Base-by-base conservation (phyloP, 2,329 filamentous ascomycete species). In the Botrytis tulipae region DNA sequence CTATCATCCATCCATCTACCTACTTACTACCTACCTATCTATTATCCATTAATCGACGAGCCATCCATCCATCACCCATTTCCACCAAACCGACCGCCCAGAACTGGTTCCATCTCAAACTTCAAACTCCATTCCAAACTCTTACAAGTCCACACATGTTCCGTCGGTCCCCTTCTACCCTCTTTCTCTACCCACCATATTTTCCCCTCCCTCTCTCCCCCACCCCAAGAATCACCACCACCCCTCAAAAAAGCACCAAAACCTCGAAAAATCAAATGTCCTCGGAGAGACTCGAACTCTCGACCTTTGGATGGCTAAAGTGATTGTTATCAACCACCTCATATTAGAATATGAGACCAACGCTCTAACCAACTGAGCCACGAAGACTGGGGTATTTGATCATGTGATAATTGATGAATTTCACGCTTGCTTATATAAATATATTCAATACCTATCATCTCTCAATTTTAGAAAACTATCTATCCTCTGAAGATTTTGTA, bases 281-380 rank as follows among this genome's bases (percentile, higher is more conserved):
- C 83, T 83, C 80, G 80, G 83, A 81, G 82, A 86, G 84, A 78
- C 80, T 84, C 82, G 86, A 87, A 82, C 86, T 87, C 83, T 82
- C 82, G 84, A 84, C 83, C 84, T 85, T 84, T 84, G 83, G 80
- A 82, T 82, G 40, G 40, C 62, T 40, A 51, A 51, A 67, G 63
- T 67, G 44, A 51, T 3, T 54, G 63, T 67, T 54, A 3, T 20
- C 63, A 67, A 67, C n/a, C 63, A 67, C 63, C 63, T 67, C 63
- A 67, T 54, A 54, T 51, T 40, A 3, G 32, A 32, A 74, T 67
- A 82, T 83, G 82, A 83, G 82, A 83, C 82, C 82, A 81, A 83
- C 82, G 82, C 82, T 83, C 81, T 83, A 81, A 80, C 82, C 82
- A 82, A 83, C 82, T 83, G 80, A 83, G 82, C 82, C 82, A 83